phyloP scores from a whole-genome alignment of 805 yeast species.

The Metschnikowia baotianmanensis region DNA sequence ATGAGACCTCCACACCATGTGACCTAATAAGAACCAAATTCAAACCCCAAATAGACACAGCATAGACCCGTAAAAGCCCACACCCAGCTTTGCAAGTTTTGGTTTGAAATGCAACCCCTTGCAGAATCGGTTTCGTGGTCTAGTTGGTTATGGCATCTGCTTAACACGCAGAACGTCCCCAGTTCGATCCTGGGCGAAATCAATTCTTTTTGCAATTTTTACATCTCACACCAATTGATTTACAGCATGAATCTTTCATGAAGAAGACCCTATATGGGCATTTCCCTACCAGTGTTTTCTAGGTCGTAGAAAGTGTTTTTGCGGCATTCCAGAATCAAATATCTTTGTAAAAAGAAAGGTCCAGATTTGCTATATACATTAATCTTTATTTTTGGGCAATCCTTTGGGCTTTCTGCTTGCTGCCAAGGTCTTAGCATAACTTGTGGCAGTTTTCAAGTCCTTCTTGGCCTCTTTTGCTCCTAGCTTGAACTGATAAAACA shows the following conservation, averaged over 20 bases:
- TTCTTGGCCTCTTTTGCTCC: constrained; percentile 31
- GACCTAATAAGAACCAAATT: too few relatives aligned
- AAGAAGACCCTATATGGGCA: too few relatives aligned
- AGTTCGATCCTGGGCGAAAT: constrained; percentile 28
- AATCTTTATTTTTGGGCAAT: constrained; percentile 16
- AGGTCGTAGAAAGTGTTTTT: not conserved
- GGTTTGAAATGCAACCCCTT: too few relatives aligned
- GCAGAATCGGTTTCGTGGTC: constrained; percentile 28
- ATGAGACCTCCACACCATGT: too few relatives aligned
- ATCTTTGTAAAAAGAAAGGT: too few relatives aligned
- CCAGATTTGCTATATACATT: constrained; percentile 8
- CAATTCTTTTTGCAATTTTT: too few relatives aligned
- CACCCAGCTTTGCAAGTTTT: too few relatives aligned
- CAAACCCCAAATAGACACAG: too few relatives aligned
- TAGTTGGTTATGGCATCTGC: constrained; percentile 27
- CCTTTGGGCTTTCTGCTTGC: constrained; percentile 9
- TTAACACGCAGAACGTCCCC: constrained; percentile 28
- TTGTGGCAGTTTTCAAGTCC: constrained; percentile 26
- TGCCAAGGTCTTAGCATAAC: constrained; percentile 22
- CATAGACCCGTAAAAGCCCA: too few relatives aligned
- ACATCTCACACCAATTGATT: too few relatives aligned
- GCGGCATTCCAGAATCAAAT: not conserved
- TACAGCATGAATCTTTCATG: too few relatives aligned
- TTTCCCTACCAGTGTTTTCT: not conserved
- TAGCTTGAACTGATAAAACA: constrained; percentile 56